These are phyloP conservation scores for Taphrina communis DNA, from an alignment of 1,139 yeast species.

Conservation along the genomic window DNA sequence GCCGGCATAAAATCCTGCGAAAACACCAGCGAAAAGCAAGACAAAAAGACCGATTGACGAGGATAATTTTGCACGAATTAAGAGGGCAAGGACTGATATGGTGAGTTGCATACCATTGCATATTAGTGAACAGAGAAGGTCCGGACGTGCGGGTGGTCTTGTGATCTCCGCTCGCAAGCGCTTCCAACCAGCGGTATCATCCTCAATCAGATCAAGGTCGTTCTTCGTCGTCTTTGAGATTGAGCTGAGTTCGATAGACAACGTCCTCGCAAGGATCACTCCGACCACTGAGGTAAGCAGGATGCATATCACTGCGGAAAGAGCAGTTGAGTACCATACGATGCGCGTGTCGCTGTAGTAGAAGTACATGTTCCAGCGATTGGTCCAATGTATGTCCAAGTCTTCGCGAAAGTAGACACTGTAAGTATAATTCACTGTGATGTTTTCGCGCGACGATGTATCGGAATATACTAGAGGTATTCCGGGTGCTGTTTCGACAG, in stretches of 20 bases:
- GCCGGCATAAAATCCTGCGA: constrained; percentile 75
- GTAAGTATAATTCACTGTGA: constrained; percentile 75
- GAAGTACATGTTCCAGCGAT: constrained; percentile 78
- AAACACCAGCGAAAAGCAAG: constrained; percentile 70
- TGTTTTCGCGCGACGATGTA: constrained; percentile 47
- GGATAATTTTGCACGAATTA: constrained; percentile 53
- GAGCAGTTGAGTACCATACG: constrained; percentile 68
- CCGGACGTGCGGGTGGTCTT: constrained; percentile 58
- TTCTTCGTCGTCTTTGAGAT: constrained; percentile 37
- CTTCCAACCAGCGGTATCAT: constrained; percentile 61
- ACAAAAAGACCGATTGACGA: constrained; percentile 65
- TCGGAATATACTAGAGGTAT: constrained; percentile 49
- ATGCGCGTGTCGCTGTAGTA: constrained; percentile 57
- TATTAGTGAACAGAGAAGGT: constrained; percentile 62
- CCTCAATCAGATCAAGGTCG: constrained; percentile 34
- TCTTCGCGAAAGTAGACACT: constrained; percentile 92
- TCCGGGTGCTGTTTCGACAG: constrained; percentile 7
- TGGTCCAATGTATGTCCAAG: constrained; percentile 65
- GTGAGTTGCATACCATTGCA: constrained; percentile 77
- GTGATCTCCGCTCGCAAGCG: constrained; percentile 62
- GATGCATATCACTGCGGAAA: constrained; percentile 66
- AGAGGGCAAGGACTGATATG: constrained; percentile 4
- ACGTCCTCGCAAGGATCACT: constrained; percentile 62
- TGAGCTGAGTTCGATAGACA: constrained; percentile 56
- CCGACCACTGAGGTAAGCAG: constrained; percentile 68